A percentile compares a stretch with the other conserved stretches of the same genome.
Evolutionary conservation across 495 filamentous ascomycete genomes (phyloP).

Genomic region (Bombardia bombarda): DNA sequence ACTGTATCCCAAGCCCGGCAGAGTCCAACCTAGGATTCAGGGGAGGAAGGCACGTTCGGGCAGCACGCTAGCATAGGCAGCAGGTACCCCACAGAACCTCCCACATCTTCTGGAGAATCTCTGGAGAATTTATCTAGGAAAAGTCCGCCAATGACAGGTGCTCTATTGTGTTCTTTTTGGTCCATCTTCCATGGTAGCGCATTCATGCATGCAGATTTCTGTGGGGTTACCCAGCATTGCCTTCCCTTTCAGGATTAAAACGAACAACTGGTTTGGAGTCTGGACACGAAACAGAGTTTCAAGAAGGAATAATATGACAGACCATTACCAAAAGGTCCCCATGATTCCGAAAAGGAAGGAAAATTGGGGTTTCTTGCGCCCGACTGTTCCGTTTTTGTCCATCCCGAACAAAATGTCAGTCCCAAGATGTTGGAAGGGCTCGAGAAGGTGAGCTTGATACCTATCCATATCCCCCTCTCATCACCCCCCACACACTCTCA

Average conservation of each 20-base stretch:
- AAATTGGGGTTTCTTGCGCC: no score
- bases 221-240: background rate
- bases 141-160: constrained; percentile 13
- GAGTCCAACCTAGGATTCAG: background rate
- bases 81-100: background rate
- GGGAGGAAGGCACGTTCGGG: background rate
- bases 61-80: background rate
- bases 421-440: no score
- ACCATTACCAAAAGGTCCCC: background rate
- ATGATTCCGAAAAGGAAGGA: no score
- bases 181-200: background rate
- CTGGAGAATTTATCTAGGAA: constrained; percentile 8
- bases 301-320: background rate
- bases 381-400: no score
- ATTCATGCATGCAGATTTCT: background rate
- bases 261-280: background rate
- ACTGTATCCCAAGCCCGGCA: background rate
- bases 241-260: background rate
- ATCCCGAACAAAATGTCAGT: no score
- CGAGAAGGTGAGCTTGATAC: no score
- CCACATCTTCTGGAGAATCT: background rate
- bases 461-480: background rate
- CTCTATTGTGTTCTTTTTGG: background rate
- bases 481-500: background rate
- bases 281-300: background rate